Percentiles rank a stretch among this genome's conserved stretches.
These are phyloP conservation scores for Mallotus japonicus DNA, from an alignment of 441 rosid genomes.

Conservation along the genomic window DNA sequence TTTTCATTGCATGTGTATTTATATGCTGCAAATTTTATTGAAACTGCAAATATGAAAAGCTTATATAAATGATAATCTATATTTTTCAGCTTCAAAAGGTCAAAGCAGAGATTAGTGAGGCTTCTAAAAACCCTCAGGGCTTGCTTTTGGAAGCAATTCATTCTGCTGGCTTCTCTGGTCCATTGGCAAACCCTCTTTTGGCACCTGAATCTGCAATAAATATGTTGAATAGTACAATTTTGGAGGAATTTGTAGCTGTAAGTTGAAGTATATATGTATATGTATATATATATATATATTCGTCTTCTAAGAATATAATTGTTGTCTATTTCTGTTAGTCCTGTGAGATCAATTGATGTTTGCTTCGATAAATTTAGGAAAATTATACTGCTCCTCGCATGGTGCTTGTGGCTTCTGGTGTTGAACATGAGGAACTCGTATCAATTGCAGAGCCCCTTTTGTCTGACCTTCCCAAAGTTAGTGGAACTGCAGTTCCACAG, in stretches of 20 bases:
- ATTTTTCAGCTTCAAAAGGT: conserved; percentile 54
- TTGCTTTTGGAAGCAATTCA: conserved; percentile 82
- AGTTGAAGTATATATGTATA: conserved; percentile 18
- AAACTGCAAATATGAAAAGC: neutral
- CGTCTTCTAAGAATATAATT: neutral
- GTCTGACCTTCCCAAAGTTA: conserved; percentile 60
- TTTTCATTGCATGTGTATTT: neutral
- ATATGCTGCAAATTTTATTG: neutral
- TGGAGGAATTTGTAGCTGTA: conserved; percentile 79
- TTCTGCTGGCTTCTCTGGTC: conserved; percentile 70
- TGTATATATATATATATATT: too few relatives aligned
- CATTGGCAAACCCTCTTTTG: conserved; percentile 77
- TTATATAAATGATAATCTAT: neutral
- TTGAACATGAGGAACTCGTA: conserved; percentile 69
- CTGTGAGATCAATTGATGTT: neutral
- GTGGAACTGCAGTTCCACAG: conserved; percentile 38
- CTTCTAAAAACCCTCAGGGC: conserved; percentile 65
- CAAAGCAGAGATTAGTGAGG: conserved; percentile 57
- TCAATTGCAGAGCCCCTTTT: conserved; percentile 75
- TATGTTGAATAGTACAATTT: conserved; percentile 48
- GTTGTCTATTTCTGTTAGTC: neutral
- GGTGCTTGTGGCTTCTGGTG: conserved; percentile 84
- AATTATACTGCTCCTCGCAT: conserved; percentile 75
- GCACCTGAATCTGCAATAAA: conserved; percentile 61
- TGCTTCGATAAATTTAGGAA: conserved; percentile 50